Percentiles rank a stretch among this genome's conserved stretches.
phyloP scores from a whole-genome alignment of 2,329 filamentous ascomycete genomes.

The Cladobotryum mycophilum region DNA sequence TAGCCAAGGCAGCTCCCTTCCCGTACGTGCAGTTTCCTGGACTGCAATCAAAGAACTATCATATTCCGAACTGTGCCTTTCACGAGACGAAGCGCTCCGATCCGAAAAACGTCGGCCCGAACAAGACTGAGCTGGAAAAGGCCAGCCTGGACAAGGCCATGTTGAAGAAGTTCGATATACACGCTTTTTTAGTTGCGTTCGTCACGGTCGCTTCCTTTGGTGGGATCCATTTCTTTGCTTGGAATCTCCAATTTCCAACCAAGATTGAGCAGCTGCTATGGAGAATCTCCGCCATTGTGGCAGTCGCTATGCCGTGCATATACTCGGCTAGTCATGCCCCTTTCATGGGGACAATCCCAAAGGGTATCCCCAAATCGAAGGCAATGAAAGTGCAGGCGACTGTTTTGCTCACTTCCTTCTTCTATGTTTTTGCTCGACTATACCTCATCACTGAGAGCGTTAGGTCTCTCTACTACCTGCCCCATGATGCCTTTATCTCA shows the following conservation, averaged over 20 bases:
- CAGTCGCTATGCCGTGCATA: neutral
- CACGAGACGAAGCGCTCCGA: neutral
- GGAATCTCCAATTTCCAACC: neutral
- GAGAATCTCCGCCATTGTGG: neutral
- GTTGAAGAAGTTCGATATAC: too few relatives aligned
- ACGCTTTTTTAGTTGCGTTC: neutral
- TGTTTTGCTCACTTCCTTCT: neutral
- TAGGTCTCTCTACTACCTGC: neutral
- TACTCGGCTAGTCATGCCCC: neutral
- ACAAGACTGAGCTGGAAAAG: too few relatives aligned
- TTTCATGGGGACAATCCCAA: neutral
- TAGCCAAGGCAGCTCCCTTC: neutral
- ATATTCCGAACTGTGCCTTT: neutral
- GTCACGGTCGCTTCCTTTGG: neutral
- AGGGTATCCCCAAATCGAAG: too few relatives aligned
- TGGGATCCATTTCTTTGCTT: neutral
- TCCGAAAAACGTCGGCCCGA: too few relatives aligned
- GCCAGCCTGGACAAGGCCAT: too few relatives aligned
- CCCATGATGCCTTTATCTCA: neutral
- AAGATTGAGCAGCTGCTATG: neutral
- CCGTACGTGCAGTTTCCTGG: neutral
- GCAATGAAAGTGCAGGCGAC: neutral
- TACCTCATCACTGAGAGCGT: constrained; percentile 1
- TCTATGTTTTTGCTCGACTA: neutral
- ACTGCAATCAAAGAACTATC: neutral